Evolutionary conservation across 805 yeast species (phyloP), one percentile per base, ranked within the genome.

Genomic region (Yarrowia alimentaria): DNA sequence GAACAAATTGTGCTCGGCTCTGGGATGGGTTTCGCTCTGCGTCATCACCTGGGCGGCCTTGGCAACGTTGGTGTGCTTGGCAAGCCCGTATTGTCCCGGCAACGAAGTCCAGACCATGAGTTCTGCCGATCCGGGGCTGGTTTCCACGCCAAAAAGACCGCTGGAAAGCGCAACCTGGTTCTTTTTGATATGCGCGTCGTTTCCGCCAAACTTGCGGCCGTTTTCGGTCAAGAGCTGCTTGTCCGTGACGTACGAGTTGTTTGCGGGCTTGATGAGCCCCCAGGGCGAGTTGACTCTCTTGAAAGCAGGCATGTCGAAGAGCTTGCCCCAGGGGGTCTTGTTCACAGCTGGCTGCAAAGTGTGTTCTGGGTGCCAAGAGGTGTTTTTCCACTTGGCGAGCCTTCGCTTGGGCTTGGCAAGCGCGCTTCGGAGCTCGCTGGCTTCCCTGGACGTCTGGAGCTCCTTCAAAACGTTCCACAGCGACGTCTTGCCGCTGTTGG

Each of bases 281-380:
- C 50, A 43, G 17, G 50, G 50, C 4, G 35, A 30, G 21, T 31
- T 31, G 11, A 16, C 50, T 4, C 28, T 20, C 12, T 16, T 11
- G 13, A 43, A 43, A 12, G 50, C 21, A 31, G 50, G 50, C 35
- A 30, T 30, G 12, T 43, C 50, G 5, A 28, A 20, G 30, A 43
- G 10, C 11, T 22, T 29, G 4, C 50, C 50, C 1, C 1, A 12
- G 1, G 5, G 10, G 3, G 37, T 30, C n/a, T 30, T 12, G 1
- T 7, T 2, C 3, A 29, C 19, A 2, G 16, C 12, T 4, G 47
- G 47, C 12, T 6, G 2, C 2, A 40, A 18, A 2, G 47, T 40
- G 12, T 40, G 47, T 7, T 28, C 47, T 2, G 50, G 37, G 17
- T 43, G 37, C 35, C 37, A 31, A 26, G 37, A 30, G n/a, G 16